Evolutionary conservation across 208 protist genomes (phyloP).

Genomic region (Porcisia hertigi): DNA sequence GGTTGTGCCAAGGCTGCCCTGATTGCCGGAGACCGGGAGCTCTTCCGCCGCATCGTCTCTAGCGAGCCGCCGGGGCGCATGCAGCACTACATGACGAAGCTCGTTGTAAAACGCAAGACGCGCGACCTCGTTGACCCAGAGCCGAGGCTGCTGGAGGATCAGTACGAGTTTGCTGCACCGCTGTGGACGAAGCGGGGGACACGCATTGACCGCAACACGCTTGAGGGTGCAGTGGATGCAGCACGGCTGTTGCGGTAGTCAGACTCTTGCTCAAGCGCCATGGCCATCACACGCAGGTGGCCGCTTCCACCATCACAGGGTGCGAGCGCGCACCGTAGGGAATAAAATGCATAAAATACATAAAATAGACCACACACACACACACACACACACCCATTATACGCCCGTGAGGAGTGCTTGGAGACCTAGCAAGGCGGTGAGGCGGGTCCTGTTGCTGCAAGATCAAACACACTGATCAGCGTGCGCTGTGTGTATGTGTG

Average conservation of each 20-base stretch:
- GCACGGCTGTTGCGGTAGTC: constrained; percentile 38
- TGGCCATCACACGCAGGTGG: not conserved
- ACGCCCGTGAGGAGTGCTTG: not conserved
- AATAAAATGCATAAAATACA: no score
- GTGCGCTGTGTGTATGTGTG: not conserved
- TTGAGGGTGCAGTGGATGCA: constrained; percentile 77
- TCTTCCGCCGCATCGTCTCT: constrained; percentile 84
- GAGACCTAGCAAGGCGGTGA: not conserved
- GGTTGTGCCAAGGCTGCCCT: constrained; percentile 91
- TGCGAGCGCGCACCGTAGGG: not conserved
- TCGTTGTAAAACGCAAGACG: constrained; percentile 87
- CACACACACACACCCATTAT: not conserved
- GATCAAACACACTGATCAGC: not conserved
- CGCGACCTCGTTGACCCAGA: constrained; percentile 83
- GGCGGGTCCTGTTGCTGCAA: not conserved
- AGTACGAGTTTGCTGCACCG: constrained; percentile 89
- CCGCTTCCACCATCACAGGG: not conserved
- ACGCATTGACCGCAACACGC: constrained; percentile 87
- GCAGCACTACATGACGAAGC: constrained; percentile 89
- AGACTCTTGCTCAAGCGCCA: not conserved
- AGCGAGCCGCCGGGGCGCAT: constrained; percentile 86
- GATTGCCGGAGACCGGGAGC: constrained; percentile 78
- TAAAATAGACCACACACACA: not conserved
- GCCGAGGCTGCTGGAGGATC: constrained; percentile 82
- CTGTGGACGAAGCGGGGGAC: constrained; percentile 89